These are phyloP conservation scores for Tylopilus felleus DNA, from an alignment of 768 basidiomycete genomes.

Conservation along the genomic window DNA sequence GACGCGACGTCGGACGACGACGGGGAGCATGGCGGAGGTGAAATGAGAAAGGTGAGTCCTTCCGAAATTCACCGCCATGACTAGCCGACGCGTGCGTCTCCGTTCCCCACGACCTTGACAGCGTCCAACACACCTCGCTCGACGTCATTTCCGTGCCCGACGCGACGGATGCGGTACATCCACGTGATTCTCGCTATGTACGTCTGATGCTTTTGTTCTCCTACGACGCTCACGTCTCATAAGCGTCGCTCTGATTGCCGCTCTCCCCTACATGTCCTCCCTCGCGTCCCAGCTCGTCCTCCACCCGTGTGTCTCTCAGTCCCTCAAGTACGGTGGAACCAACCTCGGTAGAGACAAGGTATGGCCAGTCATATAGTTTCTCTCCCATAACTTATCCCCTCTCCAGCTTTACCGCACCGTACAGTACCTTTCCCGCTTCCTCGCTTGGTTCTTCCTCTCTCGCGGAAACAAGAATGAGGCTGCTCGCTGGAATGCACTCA, in stretches of 20 bases:
- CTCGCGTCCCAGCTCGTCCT: slow-evolving; percentile 76
- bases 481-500: slow-evolving; percentile 78
- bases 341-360: slow-evolving; percentile 93
- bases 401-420: slow-evolving; percentile 79
- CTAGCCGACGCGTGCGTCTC: not conserved
- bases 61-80: slow-evolving; percentile 10
- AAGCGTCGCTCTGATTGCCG: slow-evolving; percentile 13
- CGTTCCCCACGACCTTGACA: not conserved
- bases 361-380: slow-evolving; percentile 3
- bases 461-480: slow-evolving; percentile 70
- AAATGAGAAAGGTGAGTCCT: not conserved
- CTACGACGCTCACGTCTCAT: not conserved
- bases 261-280: slow-evolving; percentile 25
- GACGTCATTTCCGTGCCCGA: not conserved
- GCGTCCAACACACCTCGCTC: not conserved
- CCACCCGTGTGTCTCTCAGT: slow-evolving; percentile 75
- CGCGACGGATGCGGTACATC: slow-evolving; percentile 8
- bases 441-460: slow-evolving; percentile 75
- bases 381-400: not conserved
- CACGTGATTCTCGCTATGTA: slow-evolving; percentile 30
- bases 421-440: slow-evolving; percentile 88
- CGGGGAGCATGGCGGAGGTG: slow-evolving; percentile 11
- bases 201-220: not conserved
- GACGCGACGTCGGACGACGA: slow-evolving; percentile 10
- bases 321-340: slow-evolving; percentile 73